Percentiles rank a stretch among this genome's conserved stretches.
Evolutionary conservation across 306 rosid species (phyloP).

Genomic region (Cucurbita ficifolia): DNA sequence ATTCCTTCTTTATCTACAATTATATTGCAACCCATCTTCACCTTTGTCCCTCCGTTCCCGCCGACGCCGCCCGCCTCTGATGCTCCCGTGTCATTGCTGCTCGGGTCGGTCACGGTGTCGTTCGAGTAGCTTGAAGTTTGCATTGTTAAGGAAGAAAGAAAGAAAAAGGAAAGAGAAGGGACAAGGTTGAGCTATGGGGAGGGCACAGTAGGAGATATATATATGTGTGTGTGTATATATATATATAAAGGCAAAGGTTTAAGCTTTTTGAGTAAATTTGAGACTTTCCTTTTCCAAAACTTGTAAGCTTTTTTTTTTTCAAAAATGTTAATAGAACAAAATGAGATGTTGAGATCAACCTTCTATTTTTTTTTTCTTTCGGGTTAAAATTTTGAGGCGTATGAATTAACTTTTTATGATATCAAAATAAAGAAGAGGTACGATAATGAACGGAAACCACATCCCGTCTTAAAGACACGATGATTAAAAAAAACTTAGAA

Average conservation of each 20-base stretch:
- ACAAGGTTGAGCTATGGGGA: conserved; percentile 21
- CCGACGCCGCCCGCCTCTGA: conserved; percentile 6
- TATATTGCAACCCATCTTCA: conserved; percentile 12
- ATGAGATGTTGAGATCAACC: no score
- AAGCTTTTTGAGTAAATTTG: conserved; percentile 11
- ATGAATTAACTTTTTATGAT: no score
- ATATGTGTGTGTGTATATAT: not conserved
- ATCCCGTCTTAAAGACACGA: no score
- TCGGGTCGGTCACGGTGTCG: not conserved
- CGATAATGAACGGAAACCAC: no score
- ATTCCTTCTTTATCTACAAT: conserved; percentile 14
- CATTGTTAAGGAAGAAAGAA: not conserved
- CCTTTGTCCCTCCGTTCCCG: not conserved
- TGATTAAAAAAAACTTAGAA: no score
- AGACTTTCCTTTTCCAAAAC: not conserved
- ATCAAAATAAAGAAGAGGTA: no score
- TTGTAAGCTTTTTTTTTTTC: not conserved
- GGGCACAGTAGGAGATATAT: conserved; percentile 45
- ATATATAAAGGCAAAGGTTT: conserved; percentile 58
- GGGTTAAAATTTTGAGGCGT: no score
- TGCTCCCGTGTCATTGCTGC: not conserved
- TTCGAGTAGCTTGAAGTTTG: not conserved
- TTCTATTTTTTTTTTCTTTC: no score
- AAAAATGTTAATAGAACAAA: no score
- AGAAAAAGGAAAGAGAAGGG: not conserved